These are phyloP conservation scores for Tylopilus sp. DNA, from an alignment of 1,284 basidiomycete genomes.

Conservation along the genomic window DNA sequence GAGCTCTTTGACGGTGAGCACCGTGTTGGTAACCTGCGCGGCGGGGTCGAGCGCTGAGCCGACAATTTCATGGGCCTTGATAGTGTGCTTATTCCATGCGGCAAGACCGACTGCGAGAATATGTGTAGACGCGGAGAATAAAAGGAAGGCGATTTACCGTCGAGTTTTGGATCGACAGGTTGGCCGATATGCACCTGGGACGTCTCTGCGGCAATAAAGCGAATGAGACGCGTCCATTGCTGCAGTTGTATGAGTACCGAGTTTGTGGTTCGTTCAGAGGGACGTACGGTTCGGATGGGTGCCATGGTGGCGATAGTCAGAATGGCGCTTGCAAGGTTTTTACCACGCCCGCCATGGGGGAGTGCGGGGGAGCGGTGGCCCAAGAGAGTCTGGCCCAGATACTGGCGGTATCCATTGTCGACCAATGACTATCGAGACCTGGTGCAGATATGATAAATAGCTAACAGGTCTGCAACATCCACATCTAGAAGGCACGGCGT, in stretches of 20 bases:
- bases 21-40: constrained; percentile 58
- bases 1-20: constrained; percentile 68
- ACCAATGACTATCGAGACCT: no score
- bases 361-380: no score
- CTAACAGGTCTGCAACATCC: no score
- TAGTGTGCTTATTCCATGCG: constrained; percentile 47
- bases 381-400: no score
- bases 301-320: constrained; percentile 42
- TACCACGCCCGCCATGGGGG: no score
- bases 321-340: no score
- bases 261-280: not conserved
- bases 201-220: constrained; percentile 80
- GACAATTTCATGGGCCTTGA: constrained; percentile 68
- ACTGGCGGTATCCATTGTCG: no score
- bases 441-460: no score
- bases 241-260: constrained; percentile 29
- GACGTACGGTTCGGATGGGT: constrained; percentile 57
- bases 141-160: constrained; percentile 46
- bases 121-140: constrained; percentile 3
- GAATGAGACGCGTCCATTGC: constrained; percentile 81
- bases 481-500: no score
- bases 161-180: constrained; percentile 64
- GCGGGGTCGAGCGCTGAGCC: constrained; percentile 65
- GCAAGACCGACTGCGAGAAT: constrained; percentile 62
- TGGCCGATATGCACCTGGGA: constrained; percentile 73